Evolutionary conservation across 257 asterid species (phyloP), one percentile per base, ranked within the genome.

Genomic region (Capsicum baccatum): DNA sequence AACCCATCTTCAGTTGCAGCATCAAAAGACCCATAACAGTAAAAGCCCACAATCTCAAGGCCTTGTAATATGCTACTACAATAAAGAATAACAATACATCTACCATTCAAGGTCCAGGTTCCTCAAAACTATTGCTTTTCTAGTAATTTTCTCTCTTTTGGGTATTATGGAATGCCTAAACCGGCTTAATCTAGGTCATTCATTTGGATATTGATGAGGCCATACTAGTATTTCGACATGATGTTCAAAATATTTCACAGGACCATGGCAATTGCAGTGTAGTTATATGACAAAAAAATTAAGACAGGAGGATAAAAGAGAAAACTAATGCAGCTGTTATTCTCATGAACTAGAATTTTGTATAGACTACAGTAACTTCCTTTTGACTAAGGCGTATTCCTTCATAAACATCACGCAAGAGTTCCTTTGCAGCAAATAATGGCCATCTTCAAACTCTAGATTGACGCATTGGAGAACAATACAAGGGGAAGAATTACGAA

Each of bases 331-430:
- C 50, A 67, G 3, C 48, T 66, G 6, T 13, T 66, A 35, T 33
- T 66, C 19, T 66, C 8, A 12, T 48, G 80, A 73, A n/a, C 1
- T 3, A 73, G 7, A 73, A 48, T 11, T 73, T 47, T 47, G 12
- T 47, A 13, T n/a, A 73, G 42, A 17, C 59, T 73, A 47, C 2
- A 73, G 80, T 37, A 73, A 50, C 60, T 48, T 62, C 59, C 59
- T 19, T 21, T 71, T 17, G 56, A 70, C 79, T 9, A 64, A 64
- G 44, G n/a, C 6, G 35, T 12, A 21, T 62, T 62, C 69, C 47
- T 64, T 71, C 79, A 17, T n/a, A 71, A 50, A 71, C 79, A 47
- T 47, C 79, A 47, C 19, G 9, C 57, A 70, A 44, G 19, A n/a
- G 79, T n/a, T 47, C n/a, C 14, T 47, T 47, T 9, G 79, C 39